phyloP scores from a whole-genome alignment of 805 yeast species.

The Henningerozyma blattae region DNA sequence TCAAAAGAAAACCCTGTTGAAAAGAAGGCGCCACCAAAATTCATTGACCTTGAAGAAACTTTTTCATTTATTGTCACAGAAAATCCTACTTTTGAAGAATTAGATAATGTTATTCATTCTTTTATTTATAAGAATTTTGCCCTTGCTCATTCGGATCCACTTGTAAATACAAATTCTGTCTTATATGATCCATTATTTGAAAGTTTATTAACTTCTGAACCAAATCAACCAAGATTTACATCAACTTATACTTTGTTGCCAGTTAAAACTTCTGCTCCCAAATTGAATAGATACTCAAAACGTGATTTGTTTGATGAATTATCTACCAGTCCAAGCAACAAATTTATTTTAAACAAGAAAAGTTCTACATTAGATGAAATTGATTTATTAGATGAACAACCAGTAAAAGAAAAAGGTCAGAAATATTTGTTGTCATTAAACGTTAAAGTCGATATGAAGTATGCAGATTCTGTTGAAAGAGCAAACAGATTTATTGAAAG shows the following conservation, averaged over 20 bases:
- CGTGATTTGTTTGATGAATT: constrained; percentile 19
- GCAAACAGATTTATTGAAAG: constrained; percentile 15
- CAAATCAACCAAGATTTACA: constrained; percentile 17
- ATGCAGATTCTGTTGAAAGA: constrained; percentile 13
- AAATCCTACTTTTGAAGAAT: constrained; percentile 22
- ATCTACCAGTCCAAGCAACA: constrained; percentile 1
- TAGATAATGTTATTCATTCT: constrained; percentile 33
- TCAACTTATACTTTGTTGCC: constrained; percentile 12
- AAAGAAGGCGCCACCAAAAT: constrained; percentile 9
- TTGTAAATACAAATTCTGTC: constrained; percentile 27
- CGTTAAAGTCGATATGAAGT: constrained; percentile 12
- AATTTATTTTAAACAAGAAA: background rate
- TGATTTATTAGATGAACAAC: constrained; percentile 1
- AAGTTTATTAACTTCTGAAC: constrained; percentile 36
- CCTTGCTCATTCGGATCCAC: constrained; percentile 17
- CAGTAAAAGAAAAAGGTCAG: background rate
- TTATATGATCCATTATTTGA: constrained; percentile 51
- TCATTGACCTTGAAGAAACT: constrained; percentile 13
- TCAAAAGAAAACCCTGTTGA: background rate
- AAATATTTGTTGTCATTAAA: constrained; percentile 13
- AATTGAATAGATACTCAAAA: constrained; percentile 1
- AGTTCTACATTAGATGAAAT: background rate
- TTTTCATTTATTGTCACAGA: constrained; percentile 10
- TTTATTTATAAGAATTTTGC: constrained; percentile 36
- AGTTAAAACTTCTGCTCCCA: constrained; percentile 4